Conservation (phyloP, 2,329 filamentous ascomycete genomes). For the Endoconidiophora laricicola region DNA sequence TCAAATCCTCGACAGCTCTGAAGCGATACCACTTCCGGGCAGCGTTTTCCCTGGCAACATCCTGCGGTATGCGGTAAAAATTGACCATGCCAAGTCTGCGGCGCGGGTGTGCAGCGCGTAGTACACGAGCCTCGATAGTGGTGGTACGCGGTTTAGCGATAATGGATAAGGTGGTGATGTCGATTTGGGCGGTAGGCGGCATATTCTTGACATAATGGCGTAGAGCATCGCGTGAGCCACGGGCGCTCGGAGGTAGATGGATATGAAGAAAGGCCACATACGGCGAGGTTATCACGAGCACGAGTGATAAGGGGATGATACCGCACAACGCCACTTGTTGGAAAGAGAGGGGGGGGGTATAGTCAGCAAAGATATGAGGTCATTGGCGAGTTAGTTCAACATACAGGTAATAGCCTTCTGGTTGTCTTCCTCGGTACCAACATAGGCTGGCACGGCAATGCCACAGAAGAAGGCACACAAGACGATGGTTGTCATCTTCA, state of each 20-base stretch:
- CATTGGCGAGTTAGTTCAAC: slow-evolving; percentile 14
- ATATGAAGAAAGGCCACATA: slow-evolving; percentile 60
- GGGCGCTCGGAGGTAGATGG: slow-evolving; percentile 47
- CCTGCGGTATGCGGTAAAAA: slow-evolving; percentile 19
- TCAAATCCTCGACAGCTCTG: slow-evolving; percentile 24
- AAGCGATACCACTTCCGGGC: slow-evolving; percentile 25
- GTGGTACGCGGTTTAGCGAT: slow-evolving; percentile 38
- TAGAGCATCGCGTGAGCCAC: slow-evolving; percentile 39
- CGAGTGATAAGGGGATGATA: slow-evolving; percentile 45
- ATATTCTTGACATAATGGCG: slow-evolving; percentile 32
- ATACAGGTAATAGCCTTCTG: slow-evolving; percentile 24
- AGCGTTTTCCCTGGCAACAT: slow-evolving; percentile 21
- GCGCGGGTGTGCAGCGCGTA: slow-evolving; percentile 17
- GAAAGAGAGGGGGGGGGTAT: not conserved
- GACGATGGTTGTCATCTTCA: slow-evolving; percentile 57
- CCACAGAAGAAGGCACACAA: slow-evolving; percentile 49
- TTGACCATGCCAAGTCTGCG: slow-evolving; percentile 26
- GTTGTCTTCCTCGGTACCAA: slow-evolving; percentile 24
- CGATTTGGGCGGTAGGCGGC: slow-evolving; percentile 29
- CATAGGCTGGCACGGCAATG: slow-evolving; percentile 43
- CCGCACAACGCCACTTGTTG: slow-evolving; percentile 39
- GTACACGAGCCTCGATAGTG: slow-evolving; percentile 24
- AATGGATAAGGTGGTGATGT: slow-evolving; percentile 38
- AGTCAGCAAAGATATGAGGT: slow-evolving; percentile 1
- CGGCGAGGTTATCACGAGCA: slow-evolving; percentile 48